Evolutionary conservation across 2,329 filamentous ascomycete genomes (phyloP), one percentile per base, ranked within the genome.

Genomic region (Mollisiaceae sp.): DNA sequence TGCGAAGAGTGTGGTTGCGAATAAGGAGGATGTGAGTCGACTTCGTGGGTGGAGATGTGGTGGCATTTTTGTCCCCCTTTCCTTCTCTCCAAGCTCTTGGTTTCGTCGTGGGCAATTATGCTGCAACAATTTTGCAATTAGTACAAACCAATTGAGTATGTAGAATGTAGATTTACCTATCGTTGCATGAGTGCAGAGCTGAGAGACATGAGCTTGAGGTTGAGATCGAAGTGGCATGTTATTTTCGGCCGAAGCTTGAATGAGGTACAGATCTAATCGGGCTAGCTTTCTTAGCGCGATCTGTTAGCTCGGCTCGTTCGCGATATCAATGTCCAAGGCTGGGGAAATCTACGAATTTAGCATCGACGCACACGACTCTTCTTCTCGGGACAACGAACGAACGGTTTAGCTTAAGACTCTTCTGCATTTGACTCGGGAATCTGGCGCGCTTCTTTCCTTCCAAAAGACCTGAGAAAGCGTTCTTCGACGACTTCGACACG

Each of bases 31-130:
- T 73, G 95, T 99, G 82, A 93, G 92, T 74, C 92, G 90, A 72
- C 94, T 98, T 78, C 94, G 90, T 39, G 95, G 95, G 79, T 99
- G 95, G 50, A 99, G 89, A 80, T 94, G 82, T 47, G 88, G 91
- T 74, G 92, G 89, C 91, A 95, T 95, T 77, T 75, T 80, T 59
- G 39, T 39, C 55, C 41, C 22, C 18, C 55, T 35, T 54, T 8
- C 22, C 4, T 6, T 12, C 8, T 6, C 11, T 27, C 22, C 50
- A 35, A 54, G 15, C 22, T 27, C 32, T 27, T 27, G 22, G 11
- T 32, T 27, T 35, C 22, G 50, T 32, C 22, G 60, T 65, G 69
- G 54, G 62, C 66, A 64, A 68, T 65, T 67, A 62, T 61, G 63
- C 66, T 73, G 59, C 24, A 55, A 24, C 27, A 18, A 36, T n/a